These are phyloP conservation scores for Golubevia pallescens DNA, from an alignment of 1,284 basidiomycete genomes.

Conservation along the genomic window DNA sequence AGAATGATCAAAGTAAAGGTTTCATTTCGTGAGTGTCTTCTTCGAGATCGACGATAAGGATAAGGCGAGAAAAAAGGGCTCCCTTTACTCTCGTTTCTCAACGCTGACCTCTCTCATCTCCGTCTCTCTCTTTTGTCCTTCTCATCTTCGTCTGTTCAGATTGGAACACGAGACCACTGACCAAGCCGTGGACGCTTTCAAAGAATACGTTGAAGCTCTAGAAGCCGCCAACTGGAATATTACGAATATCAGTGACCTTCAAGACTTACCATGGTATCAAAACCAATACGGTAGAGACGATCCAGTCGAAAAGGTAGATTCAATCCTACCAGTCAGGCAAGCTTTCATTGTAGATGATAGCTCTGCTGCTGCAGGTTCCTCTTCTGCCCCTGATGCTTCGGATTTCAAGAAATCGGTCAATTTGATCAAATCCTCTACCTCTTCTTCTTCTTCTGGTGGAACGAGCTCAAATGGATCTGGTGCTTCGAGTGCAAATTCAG, in stretches of 20 bases:
- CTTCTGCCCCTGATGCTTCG: slow-evolving; percentile 22
- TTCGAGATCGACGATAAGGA: too few species aligned
- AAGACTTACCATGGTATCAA: slow-evolving; percentile 46
- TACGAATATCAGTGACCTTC: slow-evolving; percentile 32
- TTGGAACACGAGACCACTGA: slow-evolving; percentile 52
- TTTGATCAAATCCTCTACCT: too few species aligned
- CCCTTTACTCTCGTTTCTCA: too few species aligned
- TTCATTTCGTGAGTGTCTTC: slow-evolving; percentile 26
- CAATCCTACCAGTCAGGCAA: slow-evolving; percentile 29
- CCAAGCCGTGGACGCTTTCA: slow-evolving; percentile 44
- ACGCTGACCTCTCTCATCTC: too few species aligned
- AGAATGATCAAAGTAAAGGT: slow-evolving; percentile 23
- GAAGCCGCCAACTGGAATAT: slow-evolving; percentile 28
- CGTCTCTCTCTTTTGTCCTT: too few species aligned
- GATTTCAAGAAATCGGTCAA: slow-evolving; percentile 4
- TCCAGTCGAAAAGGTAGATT: slow-evolving; percentile 21
- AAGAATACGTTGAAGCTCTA: slow-evolving; percentile 25
- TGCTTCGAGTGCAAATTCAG: too few species aligned
- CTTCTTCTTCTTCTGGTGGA: too few species aligned
- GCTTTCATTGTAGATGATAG: slow-evolving; percentile 28
- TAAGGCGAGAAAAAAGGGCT: too few species aligned
- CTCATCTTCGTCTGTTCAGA: too few species aligned
- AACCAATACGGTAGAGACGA: slow-evolving; percentile 15
- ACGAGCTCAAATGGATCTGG: too few species aligned
- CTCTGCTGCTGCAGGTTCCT: slow-evolving; percentile 21